These are phyloP conservation scores for Vaccinium macrocarpon DNA, from an alignment of 148 eudicot species.

Conservation along the genomic window DNA sequence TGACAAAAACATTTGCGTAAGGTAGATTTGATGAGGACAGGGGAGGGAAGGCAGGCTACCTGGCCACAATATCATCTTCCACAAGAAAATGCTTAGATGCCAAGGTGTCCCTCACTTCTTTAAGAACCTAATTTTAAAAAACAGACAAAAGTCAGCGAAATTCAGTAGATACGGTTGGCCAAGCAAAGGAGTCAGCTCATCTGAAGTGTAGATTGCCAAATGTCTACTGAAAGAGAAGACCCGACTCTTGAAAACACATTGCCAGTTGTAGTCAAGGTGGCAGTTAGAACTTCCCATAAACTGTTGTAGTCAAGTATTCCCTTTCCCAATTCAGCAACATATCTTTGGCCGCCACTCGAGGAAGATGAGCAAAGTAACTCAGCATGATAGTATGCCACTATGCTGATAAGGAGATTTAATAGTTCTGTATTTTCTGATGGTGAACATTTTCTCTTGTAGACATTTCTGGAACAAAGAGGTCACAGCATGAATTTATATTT, in stretches of 20 bases:
- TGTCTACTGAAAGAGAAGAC: conserved; percentile 53
- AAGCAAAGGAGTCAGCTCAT: conserved; percentile 30
- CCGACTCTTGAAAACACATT: conserved; percentile 73
- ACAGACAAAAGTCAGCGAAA: conserved; percentile 20
- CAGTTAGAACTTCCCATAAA: conserved; percentile 69
- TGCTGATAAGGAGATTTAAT: conserved; percentile 63
- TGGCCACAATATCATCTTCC: conserved; percentile 62
- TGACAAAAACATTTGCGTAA: neutral
- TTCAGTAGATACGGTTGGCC: neutral
- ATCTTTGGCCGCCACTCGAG: conserved; percentile 30
- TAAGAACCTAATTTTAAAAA: conserved; percentile 52
- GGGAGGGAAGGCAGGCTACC: conserved; percentile 36
- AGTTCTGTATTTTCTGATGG: conserved; percentile 50
- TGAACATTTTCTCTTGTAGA: conserved; percentile 45
- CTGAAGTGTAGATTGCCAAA: conserved; percentile 74
- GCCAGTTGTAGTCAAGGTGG: conserved; percentile 67
- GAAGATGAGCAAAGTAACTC: conserved; percentile 38
- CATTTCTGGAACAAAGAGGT: conserved; percentile 39
- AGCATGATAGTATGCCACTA: conserved; percentile 48
- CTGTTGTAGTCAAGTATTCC: conserved; percentile 25
- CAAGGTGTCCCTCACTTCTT: conserved; percentile 69
- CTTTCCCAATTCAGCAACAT: conserved; percentile 30
- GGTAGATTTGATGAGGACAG: neutral
- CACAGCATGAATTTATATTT: conserved; percentile 7
- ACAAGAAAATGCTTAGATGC: conserved; percentile 49